A percentile compares a stretch with the other conserved stretches of the same genome.
Evolutionary conservation across 495 filamentous ascomycete species (phyloP).

Genomic region (Daldinia bambusicola): DNA sequence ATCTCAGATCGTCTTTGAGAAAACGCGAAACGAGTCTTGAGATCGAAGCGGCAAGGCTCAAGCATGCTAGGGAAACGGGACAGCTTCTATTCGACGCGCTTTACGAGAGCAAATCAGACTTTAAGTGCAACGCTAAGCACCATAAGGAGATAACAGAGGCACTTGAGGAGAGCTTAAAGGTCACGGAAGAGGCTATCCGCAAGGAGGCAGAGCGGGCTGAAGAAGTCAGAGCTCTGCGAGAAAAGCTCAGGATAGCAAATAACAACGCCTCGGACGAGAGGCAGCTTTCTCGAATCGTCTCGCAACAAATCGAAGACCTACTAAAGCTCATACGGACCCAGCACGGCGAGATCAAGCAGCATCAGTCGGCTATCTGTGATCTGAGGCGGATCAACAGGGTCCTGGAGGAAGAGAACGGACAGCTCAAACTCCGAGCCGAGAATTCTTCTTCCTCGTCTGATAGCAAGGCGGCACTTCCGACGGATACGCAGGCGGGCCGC

Average conservation of each 20-base stretch:
- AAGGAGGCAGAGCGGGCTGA: slow-evolving; percentile 4
- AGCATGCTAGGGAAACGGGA: not conserved
- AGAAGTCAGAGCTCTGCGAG: not conserved
- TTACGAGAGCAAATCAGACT: not conserved
- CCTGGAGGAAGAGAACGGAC: slow-evolving; percentile 5
- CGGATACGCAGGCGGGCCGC: not conserved
- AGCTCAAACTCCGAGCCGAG: slow-evolving; percentile 5
- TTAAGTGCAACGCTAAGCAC: not conserved
- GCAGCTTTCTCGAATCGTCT: slow-evolving; percentile 2
- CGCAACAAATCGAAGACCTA: slow-evolving; percentile 17
- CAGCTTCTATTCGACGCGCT: not conserved
- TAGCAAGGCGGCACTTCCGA: not conserved
- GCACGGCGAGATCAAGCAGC: slow-evolving; percentile 28
- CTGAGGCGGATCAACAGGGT: slow-evolving; percentile 3
- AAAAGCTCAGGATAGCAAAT: slow-evolving; percentile 6
- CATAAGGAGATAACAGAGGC: not conserved
- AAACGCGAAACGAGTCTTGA: slow-evolving; percentile 4
- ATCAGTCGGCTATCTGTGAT: not conserved
- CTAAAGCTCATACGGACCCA: slow-evolving; percentile 5
- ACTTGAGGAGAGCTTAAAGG: slow-evolving; percentile 4
- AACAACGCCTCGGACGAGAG: slow-evolving; percentile 7
- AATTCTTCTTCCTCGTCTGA: not conserved
- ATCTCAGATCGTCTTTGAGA: slow-evolving; percentile 8
- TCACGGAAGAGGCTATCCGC: not conserved
- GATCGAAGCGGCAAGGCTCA: not conserved